These are phyloP conservation scores for Hyphopichia homilentoma DNA, from an alignment of 805 yeast species.

Conservation along the genomic window DNA sequence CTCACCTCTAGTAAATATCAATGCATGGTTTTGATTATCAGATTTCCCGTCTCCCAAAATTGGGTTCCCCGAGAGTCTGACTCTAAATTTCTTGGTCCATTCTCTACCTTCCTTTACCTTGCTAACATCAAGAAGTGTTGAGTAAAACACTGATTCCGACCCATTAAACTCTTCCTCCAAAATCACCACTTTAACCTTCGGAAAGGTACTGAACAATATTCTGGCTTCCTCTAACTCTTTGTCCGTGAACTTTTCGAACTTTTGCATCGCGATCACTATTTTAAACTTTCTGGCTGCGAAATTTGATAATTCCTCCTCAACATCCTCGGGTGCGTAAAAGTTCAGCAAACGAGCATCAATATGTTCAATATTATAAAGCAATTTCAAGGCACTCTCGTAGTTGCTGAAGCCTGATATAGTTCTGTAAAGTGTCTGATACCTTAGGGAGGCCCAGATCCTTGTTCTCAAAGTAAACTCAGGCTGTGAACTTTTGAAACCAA, in stretches of 20 bases:
- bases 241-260: conserved; percentile 59
- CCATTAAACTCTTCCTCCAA: conserved; percentile 46
- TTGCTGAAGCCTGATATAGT: conserved; percentile 84
- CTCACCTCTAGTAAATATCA: conserved; percentile 89
- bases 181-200: conserved; percentile 56
- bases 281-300: conserved; percentile 78
- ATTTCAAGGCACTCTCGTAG: conserved; percentile 67
- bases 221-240: conserved; percentile 68
- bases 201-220: conserved; percentile 66
- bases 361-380: conserved; percentile 65
- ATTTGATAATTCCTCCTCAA: conserved; percentile 17
- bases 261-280: conserved; percentile 84
- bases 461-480: conserved; percentile 67
- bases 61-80: conserved; percentile 89
- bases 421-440: conserved; percentile 80
- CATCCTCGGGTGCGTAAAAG: conserved; percentile 3
- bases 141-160: conserved; percentile 47
- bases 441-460: conserved; percentile 80
- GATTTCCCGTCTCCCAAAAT: conserved; percentile 95
- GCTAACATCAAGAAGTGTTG: conserved; percentile 48
- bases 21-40: conserved; percentile 87
- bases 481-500: conserved; percentile 68
- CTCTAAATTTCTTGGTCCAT: conserved; percentile 40
- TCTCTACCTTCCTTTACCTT: conserved; percentile 54
- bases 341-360: conserved; percentile 40